Base-by-base conservation (phyloP, 164 flowering plant genomes). In the Macadamia tetraphylla region DNA sequence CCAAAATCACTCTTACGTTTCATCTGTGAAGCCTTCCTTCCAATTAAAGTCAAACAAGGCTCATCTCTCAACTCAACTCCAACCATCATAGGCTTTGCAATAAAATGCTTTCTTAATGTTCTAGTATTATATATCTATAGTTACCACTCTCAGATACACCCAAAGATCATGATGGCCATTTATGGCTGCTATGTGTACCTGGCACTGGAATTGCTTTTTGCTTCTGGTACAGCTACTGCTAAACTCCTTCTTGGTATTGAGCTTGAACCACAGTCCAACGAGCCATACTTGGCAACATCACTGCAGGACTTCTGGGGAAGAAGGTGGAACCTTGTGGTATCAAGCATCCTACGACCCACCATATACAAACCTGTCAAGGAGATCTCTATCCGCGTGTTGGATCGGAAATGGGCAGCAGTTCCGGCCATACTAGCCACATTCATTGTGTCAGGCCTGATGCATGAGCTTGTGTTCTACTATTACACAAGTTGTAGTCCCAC, bases 391-490 rank as follows among this genome's bases (percentile, higher is more conserved):
- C 15, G 44, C 12, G 44, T 18, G 12, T 6, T 63, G 44, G 73
- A 62, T 23, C 29, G 76, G 9, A 5, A 52, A 18, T 55, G 68
- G 72, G 84, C 83, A 13, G 15, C 63, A 8, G 18, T 67, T 0
- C 70, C 69, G 0, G 84, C 82, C 0, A 65, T 70, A 17, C 0
- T 84, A 46, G 70, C 46, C 7, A 80, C 86, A 4, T 84, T 86
- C 49, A n/a, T 76, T 6, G 87, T 73, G 9, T 84, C 89, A 12
- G 87, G 60, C 1, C 1, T 81, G 0, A 86, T 86, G 84, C 87
- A 84, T 62, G 86, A 82, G 79, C 63, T 81, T 18, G 68, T 86
- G 0, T 78, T 75, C 58, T 86, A 52, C 61, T 73, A 82, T 75
- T 1, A 82, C 31, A 73, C 73, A 6, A 70, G 81, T 8, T 61